Evolutionary conservation across 768 basidiomycete genomes (phyloP).

Genomic region (Lactarius vividus): DNA sequence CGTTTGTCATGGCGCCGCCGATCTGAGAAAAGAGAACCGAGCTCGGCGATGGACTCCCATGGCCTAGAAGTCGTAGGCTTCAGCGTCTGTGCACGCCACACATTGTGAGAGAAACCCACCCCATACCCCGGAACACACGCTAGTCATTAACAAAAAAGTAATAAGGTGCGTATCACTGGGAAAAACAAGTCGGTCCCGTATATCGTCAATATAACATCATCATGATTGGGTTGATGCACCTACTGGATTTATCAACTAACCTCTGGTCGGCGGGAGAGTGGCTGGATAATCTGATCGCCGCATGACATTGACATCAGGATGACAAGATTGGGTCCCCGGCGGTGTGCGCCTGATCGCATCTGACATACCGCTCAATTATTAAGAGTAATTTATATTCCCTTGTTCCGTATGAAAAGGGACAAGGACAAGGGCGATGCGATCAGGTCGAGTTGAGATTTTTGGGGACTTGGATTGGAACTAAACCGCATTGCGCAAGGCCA

Average conservation of each 20-base stretch:
- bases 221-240: background rate
- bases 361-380: background rate
- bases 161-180: background rate
- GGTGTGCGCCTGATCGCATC: background rate
- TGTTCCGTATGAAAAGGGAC: background rate
- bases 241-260: background rate
- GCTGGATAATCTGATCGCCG: slow-evolving; percentile 1
- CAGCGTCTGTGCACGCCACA: background rate
- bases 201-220: background rate
- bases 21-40: background rate
- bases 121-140: background rate
- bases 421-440: background rate
- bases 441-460: background rate
- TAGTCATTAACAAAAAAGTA: background rate
- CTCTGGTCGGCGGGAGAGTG: background rate
- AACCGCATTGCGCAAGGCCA: background rate
- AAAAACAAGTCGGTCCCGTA: background rate
- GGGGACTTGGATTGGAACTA: background rate
- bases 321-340: background rate
- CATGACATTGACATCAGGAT: background rate
- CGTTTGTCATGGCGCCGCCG: background rate
- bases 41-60: background rate
- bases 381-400: background rate
- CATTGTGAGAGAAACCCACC: background rate
- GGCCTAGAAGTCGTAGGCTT: background rate